phyloP scores from a whole-genome alignment of 495 filamentous ascomycete species.

The Beverwykella pulmonaria region DNA sequence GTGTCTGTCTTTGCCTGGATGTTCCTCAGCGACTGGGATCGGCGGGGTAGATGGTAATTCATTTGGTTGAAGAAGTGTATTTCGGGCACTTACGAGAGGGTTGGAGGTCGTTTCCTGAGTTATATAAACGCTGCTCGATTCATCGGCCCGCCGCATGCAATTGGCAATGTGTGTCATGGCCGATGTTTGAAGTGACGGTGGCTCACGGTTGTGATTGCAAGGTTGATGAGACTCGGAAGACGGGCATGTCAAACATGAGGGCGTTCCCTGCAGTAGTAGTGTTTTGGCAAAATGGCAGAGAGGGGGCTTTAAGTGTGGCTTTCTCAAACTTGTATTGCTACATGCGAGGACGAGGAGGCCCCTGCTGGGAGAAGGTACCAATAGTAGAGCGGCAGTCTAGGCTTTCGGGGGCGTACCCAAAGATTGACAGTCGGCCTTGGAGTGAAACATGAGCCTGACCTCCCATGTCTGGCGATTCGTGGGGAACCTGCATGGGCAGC shows the following conservation, averaged over 20 bases:
- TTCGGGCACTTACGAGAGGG: slow-evolving; percentile 28
- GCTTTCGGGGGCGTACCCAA: slow-evolving; percentile 34
- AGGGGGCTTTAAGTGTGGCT: slow-evolving; percentile 41
- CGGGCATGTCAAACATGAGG: slow-evolving; percentile 42
- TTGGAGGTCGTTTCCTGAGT: slow-evolving; percentile 33
- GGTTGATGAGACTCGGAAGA: slow-evolving; percentile 41
- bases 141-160: slow-evolving; percentile 40
- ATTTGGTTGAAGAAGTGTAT: slow-evolving; percentile 20
- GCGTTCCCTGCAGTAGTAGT: slow-evolving; percentile 38
- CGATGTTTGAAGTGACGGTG: slow-evolving; percentile 28
- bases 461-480: slow-evolving; percentile 40
- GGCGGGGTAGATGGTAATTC: slow-evolving; percentile 32
- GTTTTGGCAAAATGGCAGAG: slow-evolving; percentile 30
- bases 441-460: slow-evolving; percentile 39
- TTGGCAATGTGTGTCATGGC: slow-evolving; percentile 45
- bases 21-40: slow-evolving; percentile 35
- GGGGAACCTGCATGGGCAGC: slow-evolving; percentile 36
- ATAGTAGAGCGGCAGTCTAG: slow-evolving; percentile 36
- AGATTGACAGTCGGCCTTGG: slow-evolving; percentile 35
- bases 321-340: slow-evolving; percentile 43
- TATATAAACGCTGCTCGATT: slow-evolving; percentile 38
- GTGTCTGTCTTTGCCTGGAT: slow-evolving; percentile 30
- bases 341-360: slow-evolving; percentile 29
- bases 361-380: slow-evolving; percentile 36
- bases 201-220: slow-evolving; percentile 34